Base-by-base conservation (phyloP, 2,329 filamentous ascomycete genomes). In the Elsinoe australis region DNA sequence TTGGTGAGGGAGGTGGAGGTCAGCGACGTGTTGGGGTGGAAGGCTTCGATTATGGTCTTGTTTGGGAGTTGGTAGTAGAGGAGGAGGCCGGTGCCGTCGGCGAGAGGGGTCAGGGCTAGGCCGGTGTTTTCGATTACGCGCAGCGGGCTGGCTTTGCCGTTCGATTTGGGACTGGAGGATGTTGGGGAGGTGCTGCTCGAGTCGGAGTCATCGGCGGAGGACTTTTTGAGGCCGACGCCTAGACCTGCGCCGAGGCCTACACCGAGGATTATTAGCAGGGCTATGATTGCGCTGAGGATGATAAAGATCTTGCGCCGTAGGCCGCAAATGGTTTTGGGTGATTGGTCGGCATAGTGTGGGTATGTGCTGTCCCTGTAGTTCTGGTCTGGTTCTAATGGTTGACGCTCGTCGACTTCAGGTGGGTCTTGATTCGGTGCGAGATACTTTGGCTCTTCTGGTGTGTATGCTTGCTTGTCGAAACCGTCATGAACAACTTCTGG, bases 1-100 rank as follows among this genome's bases (percentile, higher is more conserved):
- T 85, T 87, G 59, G 82, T 74, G 59, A 95, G 96, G 86, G 92
- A 98, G 69, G 78, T 79, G 18, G 90, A 96, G 63, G 90, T 96
- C 12, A 47, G 42, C 10, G 31, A 18, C 5, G 19, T 12, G 31
- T 47, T 47, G 31, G 42, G 28, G 42, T 34, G 19, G 42, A 21
- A 47, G 19, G 26, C 31, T 22, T 47, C 42, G 31, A 35, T 35
- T 12, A 47, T 26, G 15, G 22, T 32, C 18, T 28, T 19, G 14
- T 47, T 47, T 9, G 42, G 42, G 4, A 31, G 29, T 24, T 47
- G 42, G 19, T 33, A 35, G 31, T 47, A 47, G 14, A 28, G 17
- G 12, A 47, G 42, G 26, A 47, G 22, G 14, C 42, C 42, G 10
- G 19, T 14, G 18, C 42, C 42, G 42, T 47, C 42, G 19, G 10